phyloP scores from a whole-genome alignment of 2,329 filamentous ascomycete genomes.

The Metarhizium sp. region DNA sequence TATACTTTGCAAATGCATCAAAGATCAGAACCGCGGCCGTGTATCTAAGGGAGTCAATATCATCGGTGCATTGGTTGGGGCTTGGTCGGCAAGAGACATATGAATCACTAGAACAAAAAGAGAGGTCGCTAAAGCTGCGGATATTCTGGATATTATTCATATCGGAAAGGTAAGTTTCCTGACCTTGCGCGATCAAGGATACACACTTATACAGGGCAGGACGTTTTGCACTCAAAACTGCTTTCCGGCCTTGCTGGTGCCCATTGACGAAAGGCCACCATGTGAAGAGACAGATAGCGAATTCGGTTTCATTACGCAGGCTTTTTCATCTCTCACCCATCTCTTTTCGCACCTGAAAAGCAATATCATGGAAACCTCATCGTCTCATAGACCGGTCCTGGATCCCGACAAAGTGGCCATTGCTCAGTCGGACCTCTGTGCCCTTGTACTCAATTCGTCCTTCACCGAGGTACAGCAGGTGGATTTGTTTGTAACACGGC shows the following conservation, averaged over 20 bases:
- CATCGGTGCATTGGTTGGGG: conserved; percentile 5
- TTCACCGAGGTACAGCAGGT: conserved; percentile 16
- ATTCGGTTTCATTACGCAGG: conserved; percentile 8
- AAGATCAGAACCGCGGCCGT: conserved; percentile 16
- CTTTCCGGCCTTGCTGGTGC: no score
- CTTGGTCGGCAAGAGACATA: no score
- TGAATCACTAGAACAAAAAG: no score
- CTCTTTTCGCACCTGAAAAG: conserved; percentile 16
- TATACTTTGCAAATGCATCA: conserved; percentile 19
- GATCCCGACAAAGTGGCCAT: conserved; percentile 13
- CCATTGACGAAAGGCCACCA: no score
- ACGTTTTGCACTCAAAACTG: no score
- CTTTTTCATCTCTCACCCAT: conserved; percentile 13
- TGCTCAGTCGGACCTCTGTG: conserved; percentile 10
- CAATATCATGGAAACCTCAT: conserved; percentile 11
- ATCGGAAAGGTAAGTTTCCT: no score
- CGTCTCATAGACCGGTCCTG: conserved; percentile 7
- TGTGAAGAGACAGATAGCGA: conserved; percentile 7
- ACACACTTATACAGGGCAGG: no score
- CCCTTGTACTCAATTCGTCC: conserved; percentile 8
- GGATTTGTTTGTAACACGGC: conserved; percentile 17
- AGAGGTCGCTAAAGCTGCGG: no score
- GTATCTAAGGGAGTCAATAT: conserved; percentile 13
- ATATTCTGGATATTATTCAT: no score
- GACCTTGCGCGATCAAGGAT: no score